Evolutionary conservation across 306 rosid genomes (phyloP).

Genomic region (Geum urbanum): DNA sequence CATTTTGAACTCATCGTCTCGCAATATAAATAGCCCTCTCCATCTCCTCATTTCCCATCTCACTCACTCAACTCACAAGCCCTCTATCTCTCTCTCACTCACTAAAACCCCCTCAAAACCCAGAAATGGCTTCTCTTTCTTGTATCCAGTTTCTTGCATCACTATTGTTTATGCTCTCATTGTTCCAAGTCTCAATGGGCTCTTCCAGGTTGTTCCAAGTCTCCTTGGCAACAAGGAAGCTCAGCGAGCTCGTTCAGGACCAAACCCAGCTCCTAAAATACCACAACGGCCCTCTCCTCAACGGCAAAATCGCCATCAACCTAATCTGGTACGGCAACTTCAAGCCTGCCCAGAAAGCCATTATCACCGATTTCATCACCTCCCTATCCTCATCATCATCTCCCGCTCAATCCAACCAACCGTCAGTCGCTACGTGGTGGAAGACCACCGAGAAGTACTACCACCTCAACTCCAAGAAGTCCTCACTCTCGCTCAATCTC

Average conservation of each 20-base stretch:
- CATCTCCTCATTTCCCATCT: not conserved
- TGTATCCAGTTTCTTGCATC: not conserved
- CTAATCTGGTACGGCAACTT: slow-evolving; percentile 85
- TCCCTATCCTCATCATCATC: slow-evolving; percentile 43
- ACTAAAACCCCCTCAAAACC: not conserved
- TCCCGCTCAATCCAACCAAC: slow-evolving; percentile 17
- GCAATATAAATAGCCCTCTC: slow-evolving; percentile 31
- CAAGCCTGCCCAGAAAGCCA: slow-evolving; percentile 69
- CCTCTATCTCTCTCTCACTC: not conserved
- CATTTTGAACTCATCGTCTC: not conserved
- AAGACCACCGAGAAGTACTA: slow-evolving; percentile 73
- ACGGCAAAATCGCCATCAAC: slow-evolving; percentile 65
- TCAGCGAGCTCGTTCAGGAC: slow-evolving; percentile 47
- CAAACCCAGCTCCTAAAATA: slow-evolving; percentile 57
- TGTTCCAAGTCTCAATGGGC: slow-evolving; percentile 38
- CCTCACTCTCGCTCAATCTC: slow-evolving; percentile 36
- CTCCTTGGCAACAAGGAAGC: slow-evolving; percentile 45
- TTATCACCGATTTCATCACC: slow-evolving; percentile 58
- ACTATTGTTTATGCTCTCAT: slow-evolving; percentile 22
- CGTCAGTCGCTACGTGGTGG: slow-evolving; percentile 85
- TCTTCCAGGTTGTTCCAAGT: slow-evolving; percentile 31
- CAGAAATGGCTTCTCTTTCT: not conserved
- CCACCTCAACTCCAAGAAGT: slow-evolving; percentile 34
- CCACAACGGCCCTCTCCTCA: slow-evolving; percentile 79
- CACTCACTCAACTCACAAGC: not conserved